Evolutionary conservation across 352 stramenopile species (phyloP).

Genomic region (Pythium phragmiticola): DNA sequence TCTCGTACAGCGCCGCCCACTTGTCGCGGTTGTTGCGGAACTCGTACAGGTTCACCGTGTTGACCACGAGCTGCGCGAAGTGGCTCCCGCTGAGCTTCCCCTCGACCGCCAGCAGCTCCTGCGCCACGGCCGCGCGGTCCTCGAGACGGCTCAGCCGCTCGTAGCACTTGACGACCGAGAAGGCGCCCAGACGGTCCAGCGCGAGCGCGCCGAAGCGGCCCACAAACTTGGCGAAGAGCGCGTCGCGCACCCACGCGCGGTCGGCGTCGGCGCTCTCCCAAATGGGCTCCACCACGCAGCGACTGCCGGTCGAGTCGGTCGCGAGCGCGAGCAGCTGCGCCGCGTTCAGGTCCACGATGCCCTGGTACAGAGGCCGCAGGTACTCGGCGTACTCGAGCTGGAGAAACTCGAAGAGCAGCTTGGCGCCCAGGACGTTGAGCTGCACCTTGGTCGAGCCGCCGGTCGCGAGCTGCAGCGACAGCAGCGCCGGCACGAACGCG

Average conservation of each 20-base stretch:
- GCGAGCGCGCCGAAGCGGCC: conserved; percentile 69
- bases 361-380: conserved; percentile 52
- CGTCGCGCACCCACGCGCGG: conserved; percentile 58
- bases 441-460: conserved; percentile 49
- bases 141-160: conserved; percentile 45
- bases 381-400: conserved; percentile 56
- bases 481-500: conserved; percentile 60
- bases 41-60: conserved; percentile 75
- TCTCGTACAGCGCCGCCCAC: conserved; percentile 71
- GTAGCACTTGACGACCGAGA: conserved; percentile 86
- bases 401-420: conserved; percentile 70
- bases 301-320: conserved; percentile 77
- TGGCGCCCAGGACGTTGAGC: conserved; percentile 76
- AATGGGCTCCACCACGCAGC: conserved; percentile 74
- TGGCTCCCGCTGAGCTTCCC: conserved; percentile 71
- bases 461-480: conserved; percentile 68
- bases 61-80: conserved; percentile 83
- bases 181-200: conserved; percentile 71
- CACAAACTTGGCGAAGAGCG: conserved; percentile 66
- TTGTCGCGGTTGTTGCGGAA: conserved; percentile 79
- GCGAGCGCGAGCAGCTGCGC: conserved; percentile 70
- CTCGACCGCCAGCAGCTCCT: conserved; percentile 71
- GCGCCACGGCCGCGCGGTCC: conserved; percentile 67
- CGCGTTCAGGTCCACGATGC: conserved; percentile 62
- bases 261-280: conserved; percentile 64